These are phyloP conservation scores for Fusarium ambrosium DNA, from an alignment of 2,329 filamentous ascomycete species.

Conservation along the genomic window DNA sequence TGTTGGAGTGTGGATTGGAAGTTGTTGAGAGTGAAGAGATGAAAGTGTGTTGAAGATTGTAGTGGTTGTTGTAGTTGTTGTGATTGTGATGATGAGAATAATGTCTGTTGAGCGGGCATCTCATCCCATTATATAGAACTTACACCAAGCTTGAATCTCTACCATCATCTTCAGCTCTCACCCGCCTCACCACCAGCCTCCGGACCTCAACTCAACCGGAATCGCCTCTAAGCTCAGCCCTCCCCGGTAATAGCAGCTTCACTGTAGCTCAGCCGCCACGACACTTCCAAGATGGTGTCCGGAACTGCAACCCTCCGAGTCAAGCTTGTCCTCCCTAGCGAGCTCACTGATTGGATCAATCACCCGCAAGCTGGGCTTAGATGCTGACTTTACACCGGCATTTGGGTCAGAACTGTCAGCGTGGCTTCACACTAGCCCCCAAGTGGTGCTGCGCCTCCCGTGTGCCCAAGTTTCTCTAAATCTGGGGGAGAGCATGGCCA, in stretches of 20 bases:
- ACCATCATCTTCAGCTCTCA: not conserved
- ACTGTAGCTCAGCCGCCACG: constrained; percentile 25
- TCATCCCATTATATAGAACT: constrained; percentile 42
- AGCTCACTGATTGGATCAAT: constrained; percentile 11
- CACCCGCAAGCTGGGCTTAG: constrained; percentile 12
- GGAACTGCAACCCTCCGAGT: constrained; percentile 26
- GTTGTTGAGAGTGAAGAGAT: constrained; percentile 3
- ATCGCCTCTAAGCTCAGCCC: constrained; percentile 4
- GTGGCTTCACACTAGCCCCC: constrained; percentile 30
- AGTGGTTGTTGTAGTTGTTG: constrained; percentile 17
- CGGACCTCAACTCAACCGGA: not conserved
- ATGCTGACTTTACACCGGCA: constrained; percentile 26
- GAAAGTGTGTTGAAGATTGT: not conserved
- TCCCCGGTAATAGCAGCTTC: constrained; percentile 35
- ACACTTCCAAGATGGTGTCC: not conserved
- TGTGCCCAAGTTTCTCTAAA: not conserved
- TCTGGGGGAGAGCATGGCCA: not conserved
- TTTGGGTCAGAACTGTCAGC: constrained; percentile 23
- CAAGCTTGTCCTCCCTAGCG: not conserved
- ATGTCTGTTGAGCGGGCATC: constrained; percentile 12
- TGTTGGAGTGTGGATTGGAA: not conserved
- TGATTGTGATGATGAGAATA: constrained; percentile 34
- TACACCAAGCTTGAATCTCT: not conserved
- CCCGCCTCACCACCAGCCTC: not conserved
- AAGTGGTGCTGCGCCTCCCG: constrained; percentile 22